Base-by-base conservation (phyloP, 208 protist genomes). In the Giardia muris region DNA sequence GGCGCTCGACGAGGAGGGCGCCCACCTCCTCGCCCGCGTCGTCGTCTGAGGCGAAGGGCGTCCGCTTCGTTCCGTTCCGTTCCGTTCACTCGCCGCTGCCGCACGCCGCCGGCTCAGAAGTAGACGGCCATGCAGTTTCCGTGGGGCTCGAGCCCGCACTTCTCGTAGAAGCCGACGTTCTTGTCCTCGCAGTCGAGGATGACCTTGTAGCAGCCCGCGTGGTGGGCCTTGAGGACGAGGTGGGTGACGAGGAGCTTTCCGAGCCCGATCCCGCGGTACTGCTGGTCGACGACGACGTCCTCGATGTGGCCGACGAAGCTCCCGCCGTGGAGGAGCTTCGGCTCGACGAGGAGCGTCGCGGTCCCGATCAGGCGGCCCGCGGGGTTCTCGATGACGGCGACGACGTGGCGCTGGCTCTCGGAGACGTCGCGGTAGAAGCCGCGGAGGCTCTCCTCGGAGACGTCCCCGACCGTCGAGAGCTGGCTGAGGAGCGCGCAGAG, bases 111-210 rank as follows among this genome's bases (percentile, higher is more conserved):
- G n/a, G n/a, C n/a, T n/a, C n/a, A n/a, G 89, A 93, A 43, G 87
- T 96, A 93, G 43, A 94, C 42, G 43, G 86, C 93, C 95, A 96
- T 96, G 90, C 94, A 87, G 76, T 94, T 86, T 47, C 94, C 95
- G 87, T 96, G 95, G 67, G 67, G 87, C 67, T 93, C 47, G 86
- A 96, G 95, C 42, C 94, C 95, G 67, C 93, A 94, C 43, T 93
- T 96, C 45, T 95, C 92, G 93, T 96, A 96, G 93, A 96, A 96
- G 10, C 46, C 47, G 22, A 93, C 92, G 88, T 96, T 96, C 42
- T 95, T 89, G 42, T 96, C 95, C 1, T 47, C 88, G 92, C 96
- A 96, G 92, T 96, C 95, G 42, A 96, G 93, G n/a, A 96, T 95
- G 0, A 96, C 47, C 89, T 96, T 95, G 87, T 95, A 96, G 67